A percentile compares a stretch with the other conserved stretches of the same genome.
These are phyloP conservation scores for Candida dajiaensis DNA, from an alignment of 805 yeast species.

Conservation along the genomic window DNA sequence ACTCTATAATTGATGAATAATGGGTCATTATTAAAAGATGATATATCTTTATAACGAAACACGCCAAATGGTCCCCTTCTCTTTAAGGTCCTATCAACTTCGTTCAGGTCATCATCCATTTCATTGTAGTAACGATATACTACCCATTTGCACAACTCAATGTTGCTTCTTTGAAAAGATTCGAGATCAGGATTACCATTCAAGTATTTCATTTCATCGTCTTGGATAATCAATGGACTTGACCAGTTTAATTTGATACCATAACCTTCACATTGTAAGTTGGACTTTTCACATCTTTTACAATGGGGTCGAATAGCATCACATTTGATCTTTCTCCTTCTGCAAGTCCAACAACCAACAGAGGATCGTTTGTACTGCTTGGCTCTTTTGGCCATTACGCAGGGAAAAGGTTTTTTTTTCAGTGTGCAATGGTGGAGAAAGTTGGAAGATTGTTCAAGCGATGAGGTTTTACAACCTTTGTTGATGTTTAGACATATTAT, in stretches of 20 bases:
- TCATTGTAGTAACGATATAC: slow-evolving; percentile 53
- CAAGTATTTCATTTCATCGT: slow-evolving; percentile 9
- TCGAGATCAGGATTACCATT: slow-evolving; percentile 27
- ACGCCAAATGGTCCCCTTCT: slow-evolving; percentile 16
- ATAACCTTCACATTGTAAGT: slow-evolving; percentile 73
- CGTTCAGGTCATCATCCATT: slow-evolving; percentile 60
- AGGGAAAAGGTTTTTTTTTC: neutral
- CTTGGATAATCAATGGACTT: slow-evolving; percentile 39
- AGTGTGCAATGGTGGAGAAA: neutral
- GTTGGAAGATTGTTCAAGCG: neutral
- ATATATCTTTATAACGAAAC: neutral
- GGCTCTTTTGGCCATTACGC: neutral
- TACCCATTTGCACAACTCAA: slow-evolving; percentile 41
- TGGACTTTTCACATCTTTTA: slow-evolving; percentile 57
- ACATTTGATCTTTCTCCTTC: slow-evolving; percentile 77
- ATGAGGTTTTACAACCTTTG: too few species aligned
- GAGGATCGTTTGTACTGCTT: slow-evolving; percentile 38
- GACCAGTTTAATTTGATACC: slow-evolving; percentile 76
- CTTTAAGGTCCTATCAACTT: slow-evolving; percentile 25
- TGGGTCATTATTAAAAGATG: neutral
- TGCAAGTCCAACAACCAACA: slow-evolving; percentile 86
- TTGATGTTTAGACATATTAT: neutral
- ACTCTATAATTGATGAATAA: neutral
- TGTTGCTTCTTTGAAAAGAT: slow-evolving; percentile 54
- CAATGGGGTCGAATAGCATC: slow-evolving; percentile 69